Conservation (phyloP, 306 rosid genomes). For the Abrus pulchellus region DNA sequence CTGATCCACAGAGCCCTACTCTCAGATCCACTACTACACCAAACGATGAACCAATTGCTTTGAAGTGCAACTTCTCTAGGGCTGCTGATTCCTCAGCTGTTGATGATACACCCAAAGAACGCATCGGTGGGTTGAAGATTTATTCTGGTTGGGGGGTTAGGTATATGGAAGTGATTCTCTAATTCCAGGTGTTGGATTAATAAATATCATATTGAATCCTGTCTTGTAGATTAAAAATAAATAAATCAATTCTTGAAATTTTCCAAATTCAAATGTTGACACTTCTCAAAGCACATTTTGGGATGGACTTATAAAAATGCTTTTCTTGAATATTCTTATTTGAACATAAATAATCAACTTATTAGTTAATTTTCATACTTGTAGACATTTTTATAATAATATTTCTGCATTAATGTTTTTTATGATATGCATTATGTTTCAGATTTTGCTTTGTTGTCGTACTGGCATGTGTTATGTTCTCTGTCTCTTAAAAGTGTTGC, state of each 20-base stretch:
- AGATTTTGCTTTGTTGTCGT: neutral
- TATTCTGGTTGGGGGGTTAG: conserved; percentile 1
- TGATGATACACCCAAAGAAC: conserved; percentile 81
- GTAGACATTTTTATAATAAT: too few species aligned
- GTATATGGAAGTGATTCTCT: neutral
- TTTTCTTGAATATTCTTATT: conserved; percentile 18
- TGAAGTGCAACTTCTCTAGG: conserved; percentile 70
- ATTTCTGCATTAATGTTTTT: neutral
- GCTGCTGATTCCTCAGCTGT: conserved; percentile 67
- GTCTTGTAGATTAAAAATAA: neutral
- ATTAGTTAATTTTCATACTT: neutral
- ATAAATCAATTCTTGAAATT: too few species aligned
- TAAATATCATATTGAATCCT: conserved; percentile 24
- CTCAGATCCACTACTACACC: conserved; percentile 64
- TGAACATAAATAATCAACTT: neutral
- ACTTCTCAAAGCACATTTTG: neutral
- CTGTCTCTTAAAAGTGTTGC: conserved; percentile 13
- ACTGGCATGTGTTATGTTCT: neutral
- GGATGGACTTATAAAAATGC: neutral
- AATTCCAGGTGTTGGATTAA: neutral
- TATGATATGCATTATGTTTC: neutral
- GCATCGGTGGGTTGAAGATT: conserved; percentile 75
- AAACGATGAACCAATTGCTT: conserved; percentile 59
- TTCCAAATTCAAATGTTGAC: neutral
- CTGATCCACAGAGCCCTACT: conserved; percentile 64